Percentiles rank a stretch among this genome's conserved stretches.
Conservation (phyloP, 306 rosid species). For the Quercus parvula region DNA sequence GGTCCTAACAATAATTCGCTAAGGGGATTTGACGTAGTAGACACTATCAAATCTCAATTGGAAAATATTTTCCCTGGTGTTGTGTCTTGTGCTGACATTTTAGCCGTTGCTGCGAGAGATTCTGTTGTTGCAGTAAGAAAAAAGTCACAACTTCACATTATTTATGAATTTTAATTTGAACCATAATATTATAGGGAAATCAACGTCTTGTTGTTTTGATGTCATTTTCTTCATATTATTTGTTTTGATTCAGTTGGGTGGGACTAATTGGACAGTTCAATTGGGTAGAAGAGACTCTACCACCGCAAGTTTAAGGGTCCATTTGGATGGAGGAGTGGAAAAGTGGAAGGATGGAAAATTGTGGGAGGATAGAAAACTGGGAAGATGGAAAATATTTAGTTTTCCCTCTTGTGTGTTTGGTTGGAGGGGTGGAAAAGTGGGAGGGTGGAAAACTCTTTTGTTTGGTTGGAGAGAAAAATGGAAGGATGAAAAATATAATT, state of each 20-base stretch:
- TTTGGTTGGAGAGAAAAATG: no score
- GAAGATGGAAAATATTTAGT: no score
- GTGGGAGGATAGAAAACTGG: no score
- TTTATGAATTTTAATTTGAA: no score
- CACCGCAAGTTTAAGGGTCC: constrained; percentile 40
- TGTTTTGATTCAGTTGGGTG: constrained; percentile 42
- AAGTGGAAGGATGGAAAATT: no score
- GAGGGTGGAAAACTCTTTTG: no score
- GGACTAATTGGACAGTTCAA: constrained; percentile 43
- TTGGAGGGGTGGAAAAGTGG: no score
- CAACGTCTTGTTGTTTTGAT: not conserved
- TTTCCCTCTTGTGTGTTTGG: no score
- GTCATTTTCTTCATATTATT: not conserved
- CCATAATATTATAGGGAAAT: not conserved
- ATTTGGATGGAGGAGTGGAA: no score
- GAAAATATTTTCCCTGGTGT: constrained; percentile 46
- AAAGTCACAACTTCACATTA: no score
- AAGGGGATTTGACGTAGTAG: constrained; percentile 54
- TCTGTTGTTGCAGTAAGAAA: not conserved
- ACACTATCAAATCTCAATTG: constrained; percentile 46
- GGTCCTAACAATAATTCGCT: constrained; percentile 45
- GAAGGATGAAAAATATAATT: no score
- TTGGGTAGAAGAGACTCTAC: constrained; percentile 79
- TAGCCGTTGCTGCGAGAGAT: constrained; percentile 63
- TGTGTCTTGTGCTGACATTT: constrained; percentile 68